Conservation (phyloP, 2,329 filamentous ascomycete species). For the Aspergillus sojae region DNA sequence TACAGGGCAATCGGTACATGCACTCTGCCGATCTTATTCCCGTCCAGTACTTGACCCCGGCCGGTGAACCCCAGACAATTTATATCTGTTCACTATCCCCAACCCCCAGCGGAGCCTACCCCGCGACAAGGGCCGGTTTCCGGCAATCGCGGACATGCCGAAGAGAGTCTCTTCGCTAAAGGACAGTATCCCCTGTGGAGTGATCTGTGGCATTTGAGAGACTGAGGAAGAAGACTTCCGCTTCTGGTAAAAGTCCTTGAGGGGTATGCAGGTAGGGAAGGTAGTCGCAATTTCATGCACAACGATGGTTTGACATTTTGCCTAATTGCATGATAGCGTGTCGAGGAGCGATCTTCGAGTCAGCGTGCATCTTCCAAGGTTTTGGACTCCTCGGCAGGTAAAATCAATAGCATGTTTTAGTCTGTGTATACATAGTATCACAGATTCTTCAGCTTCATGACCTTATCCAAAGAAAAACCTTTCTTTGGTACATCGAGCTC, state of each 20-base stretch:
- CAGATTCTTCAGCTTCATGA: neutral
- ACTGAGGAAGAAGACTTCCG: conserved; percentile 1
- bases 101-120: neutral
- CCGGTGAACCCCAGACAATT: neutral
- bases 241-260: conserved; percentile 19
- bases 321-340: conserved; percentile 4
- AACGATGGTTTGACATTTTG: neutral
- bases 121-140: neutral
- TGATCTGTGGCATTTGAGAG: neutral
- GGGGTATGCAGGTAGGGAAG: conserved; percentile 6
- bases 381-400: neutral
- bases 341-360: neutral
- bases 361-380: neutral
- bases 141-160: neutral
- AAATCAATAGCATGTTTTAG: neutral
- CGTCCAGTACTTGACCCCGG: neutral
- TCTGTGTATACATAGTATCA: neutral
- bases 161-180: neutral
- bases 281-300: neutral
- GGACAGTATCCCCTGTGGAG: neutral
- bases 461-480: too few relatives aligned
- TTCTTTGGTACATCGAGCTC: neutral
- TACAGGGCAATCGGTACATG: conserved; percentile 5
- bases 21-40: conserved; percentile 15
- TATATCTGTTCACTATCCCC: conserved; percentile 10